phyloP scores from a whole-genome alignment of 106 monocot genomes.

The Acorus calamus region DNA sequence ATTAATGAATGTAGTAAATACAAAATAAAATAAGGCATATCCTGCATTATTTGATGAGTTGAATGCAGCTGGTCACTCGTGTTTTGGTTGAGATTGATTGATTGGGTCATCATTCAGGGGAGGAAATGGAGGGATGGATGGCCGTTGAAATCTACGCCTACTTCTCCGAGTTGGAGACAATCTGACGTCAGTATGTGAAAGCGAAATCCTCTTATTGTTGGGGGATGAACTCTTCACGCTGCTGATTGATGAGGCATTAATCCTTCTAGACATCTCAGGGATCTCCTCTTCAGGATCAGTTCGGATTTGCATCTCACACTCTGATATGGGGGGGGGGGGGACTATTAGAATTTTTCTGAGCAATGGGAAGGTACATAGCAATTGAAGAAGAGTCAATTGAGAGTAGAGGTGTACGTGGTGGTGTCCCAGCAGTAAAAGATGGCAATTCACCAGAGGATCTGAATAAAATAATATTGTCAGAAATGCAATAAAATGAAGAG shows the following conservation, averaged over 20 bases:
- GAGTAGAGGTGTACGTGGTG: constrained; percentile 33
- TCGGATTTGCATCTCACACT: constrained; percentile 10
- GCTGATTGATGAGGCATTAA: constrained; percentile 28
- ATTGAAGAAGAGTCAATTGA: constrained; percentile 12
- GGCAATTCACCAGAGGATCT: constrained; percentile 29
- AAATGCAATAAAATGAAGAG: no score
- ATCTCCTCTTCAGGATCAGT: constrained; percentile 30
- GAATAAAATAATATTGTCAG: not conserved
- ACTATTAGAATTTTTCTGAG: constrained; percentile 21
- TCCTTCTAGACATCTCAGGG: constrained; percentile 21
- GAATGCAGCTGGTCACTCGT: no score
- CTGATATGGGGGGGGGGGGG: constrained; percentile 7
- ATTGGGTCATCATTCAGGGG: constrained; percentile 31
- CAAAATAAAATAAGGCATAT: no score
- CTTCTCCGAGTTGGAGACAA: constrained; percentile 49
- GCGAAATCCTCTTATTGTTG: constrained; percentile 74
- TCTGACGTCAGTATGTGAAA: constrained; percentile 29
- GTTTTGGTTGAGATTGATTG: constrained; percentile 8
- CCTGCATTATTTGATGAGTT: no score
- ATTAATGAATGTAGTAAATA: no score
- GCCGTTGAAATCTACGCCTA: constrained; percentile 62
- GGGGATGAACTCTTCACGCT: constrained; percentile 62
- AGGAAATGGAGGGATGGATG: constrained; percentile 82
- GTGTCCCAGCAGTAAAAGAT: constrained; percentile 47
- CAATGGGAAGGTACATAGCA: constrained; percentile 11